These are phyloP conservation scores for Hypoxylon intermedium DNA, from an alignment of 495 filamentous ascomycete genomes.

Conservation along the genomic window DNA sequence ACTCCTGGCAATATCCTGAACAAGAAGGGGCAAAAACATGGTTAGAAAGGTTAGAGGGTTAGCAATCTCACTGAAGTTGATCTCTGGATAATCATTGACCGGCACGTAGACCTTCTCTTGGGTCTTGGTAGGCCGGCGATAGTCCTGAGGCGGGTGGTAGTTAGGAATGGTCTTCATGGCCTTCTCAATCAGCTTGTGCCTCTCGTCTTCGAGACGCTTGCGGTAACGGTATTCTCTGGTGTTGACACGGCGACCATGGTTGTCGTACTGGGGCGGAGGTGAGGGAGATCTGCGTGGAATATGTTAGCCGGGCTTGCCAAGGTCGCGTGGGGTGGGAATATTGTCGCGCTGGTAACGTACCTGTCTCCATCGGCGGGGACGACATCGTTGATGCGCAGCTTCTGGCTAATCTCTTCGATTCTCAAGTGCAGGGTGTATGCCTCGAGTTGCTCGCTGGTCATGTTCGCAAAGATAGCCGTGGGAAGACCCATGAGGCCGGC, in stretches of 20 bases:
- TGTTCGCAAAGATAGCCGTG: slow-evolving; percentile 92
- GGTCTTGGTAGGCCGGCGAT: slow-evolving; percentile 97
- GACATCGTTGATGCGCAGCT: slow-evolving; percentile 97
- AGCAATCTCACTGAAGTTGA: slow-evolving; percentile 99
- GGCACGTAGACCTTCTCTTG: slow-evolving; percentile 99
- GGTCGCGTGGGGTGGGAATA: background rate
- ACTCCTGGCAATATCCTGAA: slow-evolving; percentile 48
- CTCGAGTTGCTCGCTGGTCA: slow-evolving; percentile 97
- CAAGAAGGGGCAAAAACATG: slow-evolving; percentile 60
- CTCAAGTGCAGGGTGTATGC: slow-evolving; percentile 94
- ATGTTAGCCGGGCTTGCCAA: slow-evolving; percentile 16
- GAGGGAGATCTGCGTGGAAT: slow-evolving; percentile 77
- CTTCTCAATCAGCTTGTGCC: slow-evolving; percentile 96
- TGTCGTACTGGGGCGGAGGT: slow-evolving; percentile 96
- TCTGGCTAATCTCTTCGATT: slow-evolving; percentile 98
- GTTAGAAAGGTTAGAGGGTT: slow-evolving; percentile 89
- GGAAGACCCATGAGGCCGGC: slow-evolving; percentile 97
- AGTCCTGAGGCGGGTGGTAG: slow-evolving; percentile 96
- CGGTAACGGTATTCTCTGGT: slow-evolving; percentile 97
- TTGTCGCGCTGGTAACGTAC: slow-evolving; percentile 68
- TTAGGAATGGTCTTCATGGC: slow-evolving; percentile 98
- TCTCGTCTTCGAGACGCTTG: slow-evolving; percentile 96
- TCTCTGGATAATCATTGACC: slow-evolving; percentile 99
- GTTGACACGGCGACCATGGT: slow-evolving; percentile 97
- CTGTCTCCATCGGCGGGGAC: slow-evolving; percentile 93